Base-by-base conservation (phyloP, 2,329 filamentous ascomycete species). In the Claviceps digitariae region DNA sequence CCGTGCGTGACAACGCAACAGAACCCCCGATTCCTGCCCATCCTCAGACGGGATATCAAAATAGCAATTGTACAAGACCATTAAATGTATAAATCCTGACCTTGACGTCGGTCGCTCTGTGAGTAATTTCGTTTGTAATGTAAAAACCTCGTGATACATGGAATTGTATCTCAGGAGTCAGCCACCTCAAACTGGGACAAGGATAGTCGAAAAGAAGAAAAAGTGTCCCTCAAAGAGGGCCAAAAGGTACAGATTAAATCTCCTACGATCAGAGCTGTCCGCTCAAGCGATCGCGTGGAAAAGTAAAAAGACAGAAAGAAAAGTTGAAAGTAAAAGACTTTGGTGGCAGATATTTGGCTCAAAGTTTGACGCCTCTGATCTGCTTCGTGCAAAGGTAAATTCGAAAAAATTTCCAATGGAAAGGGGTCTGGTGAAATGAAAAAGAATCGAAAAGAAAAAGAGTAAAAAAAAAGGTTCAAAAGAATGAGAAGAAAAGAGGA, bases 21-120 rank as follows among this genome's bases (percentile, higher is more conserved):
- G 8, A 13, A 29, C 23, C 23, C 23, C 43, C 17, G 23, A 23
- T 52, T 21, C 34, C 12, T 41, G 23, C 5, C 17, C n/a, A 38
- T 23, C 10, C 9, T 47, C 17, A 21, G 12, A 20, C n/a, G 36
- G 13, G 8, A 21, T 10, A 6, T 17, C 25, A 23, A 40, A 27
- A n/a, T 21, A 41, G 36, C n/a, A 52, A n/a, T 20, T 43, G 50
- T 48, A 48, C 50, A 43, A 34, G 27, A 48, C 51, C 17, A 48
- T 48, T 31, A 23, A 31, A 34, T 27, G 27, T 41, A 48, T 31
- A 43, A 46, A 48, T 15, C 20, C 27, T 45, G 41, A 25, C 40
- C 49, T 45, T 9, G 20, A n/a, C 17, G 12, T 21, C 20, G 23
- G 44, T 34, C 34, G 17, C 27, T 21, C n/a, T 12, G 44, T 41